Percentiles rank a stretch among this genome's conserved stretches.
phyloP scores from a whole-genome alignment of 2,329 filamentous ascomycete genomes.

The Fusarium anthophilum region DNA sequence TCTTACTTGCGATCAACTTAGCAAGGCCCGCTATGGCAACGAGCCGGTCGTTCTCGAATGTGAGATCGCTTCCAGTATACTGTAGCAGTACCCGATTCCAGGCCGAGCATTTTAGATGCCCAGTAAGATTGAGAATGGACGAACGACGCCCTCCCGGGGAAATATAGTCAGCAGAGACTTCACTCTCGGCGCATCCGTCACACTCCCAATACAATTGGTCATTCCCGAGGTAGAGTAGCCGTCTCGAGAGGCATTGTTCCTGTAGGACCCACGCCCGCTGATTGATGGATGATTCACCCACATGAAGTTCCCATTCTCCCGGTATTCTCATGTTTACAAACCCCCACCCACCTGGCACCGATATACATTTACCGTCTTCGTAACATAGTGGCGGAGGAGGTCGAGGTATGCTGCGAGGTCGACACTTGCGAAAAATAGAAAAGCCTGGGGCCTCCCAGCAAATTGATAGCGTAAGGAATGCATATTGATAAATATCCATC shows the following conservation, averaged over 20 bases:
- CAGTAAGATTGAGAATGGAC: neutral
- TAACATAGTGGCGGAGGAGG: fast-evolving
- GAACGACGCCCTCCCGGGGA: fast-evolving
- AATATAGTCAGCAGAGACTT: fast-evolving
- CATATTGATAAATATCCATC: neutral
- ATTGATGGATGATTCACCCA: neutral
- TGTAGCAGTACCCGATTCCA: fast-evolving
- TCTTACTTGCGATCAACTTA: fast-evolving
- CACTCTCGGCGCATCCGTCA: neutral
- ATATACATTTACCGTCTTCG: too few species aligned
- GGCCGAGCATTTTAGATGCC: fast-evolving
- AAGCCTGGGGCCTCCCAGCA: neutral
- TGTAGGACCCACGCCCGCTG: neutral
- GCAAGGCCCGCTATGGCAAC: neutral
- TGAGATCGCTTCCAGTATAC: neutral
- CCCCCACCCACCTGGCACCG: fast-evolving
- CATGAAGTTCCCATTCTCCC: fast-evolving
- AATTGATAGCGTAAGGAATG: neutral
- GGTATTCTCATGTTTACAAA: fast-evolving
- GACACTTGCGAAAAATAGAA: fast-evolving
- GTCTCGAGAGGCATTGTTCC: neutral
- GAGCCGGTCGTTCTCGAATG: neutral
- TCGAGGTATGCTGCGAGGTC: neutral
- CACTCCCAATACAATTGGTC: neutral
- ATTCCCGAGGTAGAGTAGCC: neutral